Conservation (phyloP, 306 rosid species). For the Argentina anserina region DNA sequence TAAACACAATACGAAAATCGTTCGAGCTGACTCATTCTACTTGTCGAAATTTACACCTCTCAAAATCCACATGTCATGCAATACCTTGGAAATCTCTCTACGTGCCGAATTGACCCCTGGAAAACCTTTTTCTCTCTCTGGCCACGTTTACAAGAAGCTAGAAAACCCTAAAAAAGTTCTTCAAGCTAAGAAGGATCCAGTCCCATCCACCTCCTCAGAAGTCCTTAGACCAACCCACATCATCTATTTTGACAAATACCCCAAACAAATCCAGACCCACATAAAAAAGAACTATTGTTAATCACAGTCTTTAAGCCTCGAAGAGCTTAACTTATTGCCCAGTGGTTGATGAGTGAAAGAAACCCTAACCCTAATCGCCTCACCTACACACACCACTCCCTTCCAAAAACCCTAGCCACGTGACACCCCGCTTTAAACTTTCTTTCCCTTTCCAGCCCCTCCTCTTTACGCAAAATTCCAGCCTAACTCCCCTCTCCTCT, state of each 20-base stretch:
- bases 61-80: conserved; percentile 1
- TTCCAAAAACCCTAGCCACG: conserved; percentile 11
- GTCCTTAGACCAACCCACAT: conserved; percentile 39
- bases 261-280: conserved; percentile 4
- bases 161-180: conserved; percentile 21
- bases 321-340: not conserved
- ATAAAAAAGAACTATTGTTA: not conserved
- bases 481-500: conserved; percentile 55
- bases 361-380: conserved; percentile 24
- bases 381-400: not conserved
- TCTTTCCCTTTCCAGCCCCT: conserved; percentile 19
- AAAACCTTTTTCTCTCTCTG: not conserved
- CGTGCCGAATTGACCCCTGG: conserved; percentile 14
- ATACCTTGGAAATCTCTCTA: not conserved
- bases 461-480: conserved; percentile 35
- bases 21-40: not conserved
- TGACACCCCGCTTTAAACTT: conserved; percentile 1
- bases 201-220: conserved; percentile 19
- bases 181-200: conserved; percentile 27
- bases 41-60: not conserved
- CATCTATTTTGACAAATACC: conserved; percentile 13
- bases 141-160: conserved; percentile 49
- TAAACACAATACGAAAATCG: not conserved
- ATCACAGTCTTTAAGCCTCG: conserved; percentile 32
- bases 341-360: conserved; percentile 65